A percentile compares a stretch with the other conserved stretches of the same genome.
phyloP scores from a whole-genome alignment of 768 basidiomycete genomes.

The Dendrothele bispora region DNA sequence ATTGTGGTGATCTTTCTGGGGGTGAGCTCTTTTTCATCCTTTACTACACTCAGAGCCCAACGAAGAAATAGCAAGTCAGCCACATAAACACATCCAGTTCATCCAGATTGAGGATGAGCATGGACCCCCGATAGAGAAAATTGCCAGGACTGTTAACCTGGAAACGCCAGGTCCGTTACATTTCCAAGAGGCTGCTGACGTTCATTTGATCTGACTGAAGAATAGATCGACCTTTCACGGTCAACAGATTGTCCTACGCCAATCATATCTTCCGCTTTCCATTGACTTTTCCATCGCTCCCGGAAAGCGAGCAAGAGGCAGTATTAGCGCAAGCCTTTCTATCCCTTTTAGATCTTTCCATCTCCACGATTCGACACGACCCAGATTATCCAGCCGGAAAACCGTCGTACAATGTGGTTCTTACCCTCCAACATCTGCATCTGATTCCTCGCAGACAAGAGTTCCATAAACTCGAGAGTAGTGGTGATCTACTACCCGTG shows the following conservation, averaged over 20 bases:
- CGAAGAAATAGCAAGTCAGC: constrained; percentile 88
- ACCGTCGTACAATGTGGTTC: constrained; percentile 81
- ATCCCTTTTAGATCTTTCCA: constrained; percentile 70
- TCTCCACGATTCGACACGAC: constrained; percentile 72
- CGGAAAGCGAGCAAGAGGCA: constrained; percentile 46
- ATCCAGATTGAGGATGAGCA: constrained; percentile 58
- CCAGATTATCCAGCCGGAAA: constrained; percentile 58
- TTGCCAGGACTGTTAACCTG: constrained; percentile 57
- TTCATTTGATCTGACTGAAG: background rate
- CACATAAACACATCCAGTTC: constrained; percentile 91
- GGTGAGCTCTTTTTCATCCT: background rate
- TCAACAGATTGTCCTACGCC: constrained; percentile 73
- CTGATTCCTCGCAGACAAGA: constrained; percentile 78
- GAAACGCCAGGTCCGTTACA: constrained; percentile 54
- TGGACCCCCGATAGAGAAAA: constrained; percentile 76
- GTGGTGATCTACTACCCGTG: constrained; percentile 63
- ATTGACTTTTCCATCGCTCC: constrained; percentile 33
- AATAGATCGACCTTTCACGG: constrained; percentile 71
- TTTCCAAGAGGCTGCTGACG: constrained; percentile 3
- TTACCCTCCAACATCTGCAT: constrained; percentile 84
- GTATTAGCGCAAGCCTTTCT: constrained; percentile 63
- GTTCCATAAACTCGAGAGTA: constrained; percentile 48
- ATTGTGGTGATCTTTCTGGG: constrained; percentile 58
- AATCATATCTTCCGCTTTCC: constrained; percentile 73
- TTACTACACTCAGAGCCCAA: no score